phyloP scores from a whole-genome alignment of 2,329 filamentous ascomycete genomes.

The Penicillium digitatum region DNA sequence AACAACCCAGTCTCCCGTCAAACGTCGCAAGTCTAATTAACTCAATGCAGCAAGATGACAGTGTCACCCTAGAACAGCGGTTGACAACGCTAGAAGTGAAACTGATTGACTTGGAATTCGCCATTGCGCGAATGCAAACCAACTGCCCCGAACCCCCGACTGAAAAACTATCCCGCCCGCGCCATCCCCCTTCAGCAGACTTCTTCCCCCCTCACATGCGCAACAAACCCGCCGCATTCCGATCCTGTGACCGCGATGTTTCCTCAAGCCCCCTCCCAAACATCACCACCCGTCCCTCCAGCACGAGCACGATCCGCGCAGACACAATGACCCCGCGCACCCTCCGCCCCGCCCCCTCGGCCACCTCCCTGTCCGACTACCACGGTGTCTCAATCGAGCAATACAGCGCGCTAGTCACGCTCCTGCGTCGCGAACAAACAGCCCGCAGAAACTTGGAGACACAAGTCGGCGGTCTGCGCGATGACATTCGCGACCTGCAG shows the following conservation, averaged over 20 bases:
- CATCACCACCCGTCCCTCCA: constrained; percentile 25
- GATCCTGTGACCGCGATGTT: constrained; percentile 14
- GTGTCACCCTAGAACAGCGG: constrained; percentile 43
- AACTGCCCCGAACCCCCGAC: constrained; percentile 21
- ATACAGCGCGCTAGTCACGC: constrained; percentile 45
- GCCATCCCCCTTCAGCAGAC: constrained; percentile 13
- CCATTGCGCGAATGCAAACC: constrained; percentile 47
- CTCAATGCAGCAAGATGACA: constrained; percentile 40
- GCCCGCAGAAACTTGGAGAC: constrained; percentile 45
- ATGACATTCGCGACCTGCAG: constrained; percentile 39
- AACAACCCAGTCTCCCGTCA: constrained; percentile 27
- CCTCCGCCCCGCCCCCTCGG: constrained; percentile 29
- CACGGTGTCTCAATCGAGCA: constrained; percentile 44
- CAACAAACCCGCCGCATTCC: constrained; percentile 18
- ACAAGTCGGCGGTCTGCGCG: constrained; percentile 42
- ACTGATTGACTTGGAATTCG: constrained; percentile 49
- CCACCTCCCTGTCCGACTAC: constrained; percentile 32
- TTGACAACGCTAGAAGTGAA: constrained; percentile 51
- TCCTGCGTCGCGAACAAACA: constrained; percentile 46
- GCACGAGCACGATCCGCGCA: constrained; percentile 34
- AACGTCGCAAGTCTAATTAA: constrained; percentile 40
- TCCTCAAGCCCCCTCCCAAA: constrained; percentile 16
- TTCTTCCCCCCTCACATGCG: constrained; percentile 11
- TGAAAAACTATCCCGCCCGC: constrained; percentile 16
- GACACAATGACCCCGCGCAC: constrained; percentile 27